Evolutionary conservation across 495 filamentous ascomycete species (phyloP), one percentile per base, ranked within the genome.

Genomic region (Staphylotrichum longicolle): DNA sequence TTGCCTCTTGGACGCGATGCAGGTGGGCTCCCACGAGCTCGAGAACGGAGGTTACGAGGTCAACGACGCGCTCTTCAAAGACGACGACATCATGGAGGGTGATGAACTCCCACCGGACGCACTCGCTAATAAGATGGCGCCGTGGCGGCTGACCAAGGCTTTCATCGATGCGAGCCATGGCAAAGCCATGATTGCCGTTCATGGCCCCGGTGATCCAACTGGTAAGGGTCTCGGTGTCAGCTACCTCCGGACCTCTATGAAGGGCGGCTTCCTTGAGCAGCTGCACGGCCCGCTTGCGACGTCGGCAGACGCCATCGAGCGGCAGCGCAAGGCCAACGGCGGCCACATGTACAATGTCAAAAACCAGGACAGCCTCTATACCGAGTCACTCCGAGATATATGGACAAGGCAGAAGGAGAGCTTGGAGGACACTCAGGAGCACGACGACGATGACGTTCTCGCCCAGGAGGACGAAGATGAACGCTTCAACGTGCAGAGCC

Each of bases 301-400:
- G 61, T 84, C 96, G 44, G 89, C 90, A 57, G 80, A 83, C 60
- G 81, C 80, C 51, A 82, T 82, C 35, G 80, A 81, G 62, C 73
- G 88, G 63, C 84, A 89, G 64, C 81, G 88, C 58, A 95, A 96
- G 68, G 92, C 94, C 33, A 90, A 93, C 62, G 91, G 92, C 40
- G 93, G 94, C 3, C 94, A 99, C 72, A 90, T 86, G 70, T 99
- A 99, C 77, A 99, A 99, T 65, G 94, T 99, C 58, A 91, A 91
- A 60, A 82, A 86, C 57, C 94, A 99, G 73, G 90, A 97, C 69
- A 84, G 83, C 53, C 85, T 88, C 45, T 99, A 99, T 73, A 91
- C 95, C 63, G 83, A 89, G 7, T 88, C 90, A 10, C 96, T 98
- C 59, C 85, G 85, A 27, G 83, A 86, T 15, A 96, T 98, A 61